Percentiles rank a stretch among this genome's conserved stretches.
These are phyloP conservation scores for Inonotus hispidus DNA, from an alignment of 1,284 basidiomycete species.

Conservation along the genomic window DNA sequence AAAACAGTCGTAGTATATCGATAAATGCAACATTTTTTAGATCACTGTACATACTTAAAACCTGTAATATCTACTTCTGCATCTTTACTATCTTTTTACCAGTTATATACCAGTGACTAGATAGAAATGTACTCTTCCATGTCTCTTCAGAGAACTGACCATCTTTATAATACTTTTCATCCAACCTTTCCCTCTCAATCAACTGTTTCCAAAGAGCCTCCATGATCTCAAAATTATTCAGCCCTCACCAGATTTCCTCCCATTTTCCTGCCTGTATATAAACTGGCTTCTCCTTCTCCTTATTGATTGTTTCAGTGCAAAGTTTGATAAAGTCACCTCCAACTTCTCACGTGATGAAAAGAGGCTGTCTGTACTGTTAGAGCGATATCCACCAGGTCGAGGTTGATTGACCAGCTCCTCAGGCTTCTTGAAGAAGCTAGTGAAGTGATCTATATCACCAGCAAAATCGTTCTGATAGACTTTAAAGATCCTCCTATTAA, in stretches of 20 bases:
- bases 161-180: not conserved
- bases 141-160: not conserved
- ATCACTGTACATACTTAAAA: too few relatives aligned
- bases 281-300: not conserved
- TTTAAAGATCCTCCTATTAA: not conserved
- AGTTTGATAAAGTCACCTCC: not conserved
- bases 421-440: not conserved
- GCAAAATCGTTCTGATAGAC: not conserved
- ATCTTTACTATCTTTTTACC: not conserved
- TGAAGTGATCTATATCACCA: not conserved
- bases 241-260: not conserved
- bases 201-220: not conserved
- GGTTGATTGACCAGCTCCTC: not conserved
- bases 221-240: not conserved
- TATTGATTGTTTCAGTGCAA: not conserved
- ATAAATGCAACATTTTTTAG: too few relatives aligned
- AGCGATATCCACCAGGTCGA: not conserved
- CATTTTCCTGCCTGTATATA: not conserved
- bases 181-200: not conserved
- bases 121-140: not conserved
- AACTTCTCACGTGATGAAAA: not conserved
- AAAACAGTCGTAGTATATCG: too few relatives aligned
- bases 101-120: not conserved
- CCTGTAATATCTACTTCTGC: not conserved
- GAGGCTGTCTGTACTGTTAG: not conserved